A percentile compares a stretch with the other conserved stretches of the same genome.
Evolutionary conservation across 306 rosid species (phyloP).

Genomic region (Ziziphus jujuba): DNA sequence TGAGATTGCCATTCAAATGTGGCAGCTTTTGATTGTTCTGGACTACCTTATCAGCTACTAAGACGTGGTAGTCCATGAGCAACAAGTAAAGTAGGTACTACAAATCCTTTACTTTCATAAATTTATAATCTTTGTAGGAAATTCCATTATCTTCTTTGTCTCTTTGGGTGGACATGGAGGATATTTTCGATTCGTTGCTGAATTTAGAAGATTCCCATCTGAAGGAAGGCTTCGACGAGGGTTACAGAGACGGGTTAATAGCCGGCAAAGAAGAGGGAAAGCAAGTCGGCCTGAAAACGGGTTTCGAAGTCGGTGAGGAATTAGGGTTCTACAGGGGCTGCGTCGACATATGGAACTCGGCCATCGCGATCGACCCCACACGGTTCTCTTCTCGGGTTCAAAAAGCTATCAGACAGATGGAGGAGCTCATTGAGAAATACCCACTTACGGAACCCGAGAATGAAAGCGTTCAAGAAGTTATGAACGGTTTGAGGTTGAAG

Average conservation of each 20-base stretch:
- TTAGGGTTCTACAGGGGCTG: constrained; percentile 78
- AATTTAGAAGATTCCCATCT: constrained; percentile 62
- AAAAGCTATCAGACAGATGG: constrained; percentile 57
- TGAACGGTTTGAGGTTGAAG: constrained; percentile 72
- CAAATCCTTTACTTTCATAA: too few relatives aligned
- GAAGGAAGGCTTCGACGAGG: constrained; percentile 71
- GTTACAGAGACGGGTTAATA: constrained; percentile 48
- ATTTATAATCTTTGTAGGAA: too few relatives aligned
- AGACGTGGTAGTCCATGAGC: too few relatives aligned
- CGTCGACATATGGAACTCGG: constrained; percentile 56
- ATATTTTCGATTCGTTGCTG: constrained; percentile 54
- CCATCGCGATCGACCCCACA: constrained; percentile 42
- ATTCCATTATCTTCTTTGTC: too few relatives aligned
- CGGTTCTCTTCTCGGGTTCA: constrained; percentile 53
- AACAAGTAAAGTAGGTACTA: too few relatives aligned
- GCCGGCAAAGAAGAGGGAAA: constrained; percentile 57
- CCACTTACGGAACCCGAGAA: constrained; percentile 73
- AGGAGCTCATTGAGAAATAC: constrained; percentile 54
- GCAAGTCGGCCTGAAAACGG: constrained; percentile 71
- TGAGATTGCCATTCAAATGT: too few relatives aligned
- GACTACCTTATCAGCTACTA: too few relatives aligned
- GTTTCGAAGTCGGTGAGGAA: constrained; percentile 78
- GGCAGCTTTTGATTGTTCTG: too few relatives aligned
- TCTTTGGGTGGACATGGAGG: too few relatives aligned
- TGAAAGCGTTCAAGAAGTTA: constrained; percentile 52